Evolutionary conservation across 768 basidiomycete species (phyloP), one percentile per base, ranked within the genome.

Genomic region (Leccinum rimulosum): DNA sequence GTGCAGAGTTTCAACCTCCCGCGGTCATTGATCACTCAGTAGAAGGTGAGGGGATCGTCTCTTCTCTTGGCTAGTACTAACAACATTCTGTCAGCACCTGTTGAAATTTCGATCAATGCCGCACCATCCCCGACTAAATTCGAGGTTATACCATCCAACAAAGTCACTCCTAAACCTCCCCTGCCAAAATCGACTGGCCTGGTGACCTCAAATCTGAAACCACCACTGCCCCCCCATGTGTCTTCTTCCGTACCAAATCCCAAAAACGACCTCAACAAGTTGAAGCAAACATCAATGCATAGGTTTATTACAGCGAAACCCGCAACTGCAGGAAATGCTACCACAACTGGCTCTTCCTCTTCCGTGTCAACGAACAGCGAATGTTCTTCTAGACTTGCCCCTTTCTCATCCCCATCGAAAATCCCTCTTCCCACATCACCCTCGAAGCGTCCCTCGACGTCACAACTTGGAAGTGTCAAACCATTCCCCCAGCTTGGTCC

Each of bases 331-430:
- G 30, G 31, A 1, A 27, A 22, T 22, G 12, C 28, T 38, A 7
- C 17, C 10, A 15, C 27, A 1, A 17, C 12, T 3, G 47, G 10
- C 15, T 9, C 53, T n/a, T 27, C 51, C 8, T 15, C 49, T 49
- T 58, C 62, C 4, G 52, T 57, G 5, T 62, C 61, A 17, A 64
- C 53, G 15, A 52, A 36, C 40, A 61, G 3, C 6, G 59, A 14
- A 62, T 63, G 43, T 38, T 22, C 52, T 9, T 66, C 65, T 33
- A 64, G 28, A 56, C 22, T 10, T 2, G 17, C 50, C 9, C 43
- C 58, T 10, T 22, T 47, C 22, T 50, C 57, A 2, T 73, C 72
- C 31, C 67, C 70, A n/a, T 73, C 73, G 1, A 73, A 70, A 54
- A 58, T 73, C 1, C 71, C 71, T 40, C 57, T 73, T 55, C 69